A percentile compares a stretch with the other conserved stretches of the same genome.
Conservation (phyloP, 2,329 filamentous ascomycete species). For the Nannizzia gypsea region DNA sequence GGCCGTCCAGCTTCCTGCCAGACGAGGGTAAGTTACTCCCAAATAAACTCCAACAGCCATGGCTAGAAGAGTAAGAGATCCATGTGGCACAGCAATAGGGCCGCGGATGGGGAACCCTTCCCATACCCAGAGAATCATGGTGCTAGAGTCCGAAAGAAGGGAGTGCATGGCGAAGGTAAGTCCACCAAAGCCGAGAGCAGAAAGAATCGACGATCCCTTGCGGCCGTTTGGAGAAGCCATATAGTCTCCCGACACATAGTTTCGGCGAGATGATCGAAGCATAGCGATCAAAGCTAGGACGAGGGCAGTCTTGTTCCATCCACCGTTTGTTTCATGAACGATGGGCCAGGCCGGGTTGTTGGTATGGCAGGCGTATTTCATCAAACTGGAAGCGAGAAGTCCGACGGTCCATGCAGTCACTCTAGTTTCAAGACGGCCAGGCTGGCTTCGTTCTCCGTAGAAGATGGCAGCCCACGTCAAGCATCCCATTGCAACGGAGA, state of each 20-base stretch:
- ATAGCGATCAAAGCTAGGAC: slow-evolving; percentile 63
- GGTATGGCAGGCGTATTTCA: slow-evolving; percentile 86
- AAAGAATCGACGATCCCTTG: slow-evolving; percentile 56
- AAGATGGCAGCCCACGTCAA: slow-evolving; percentile 75
- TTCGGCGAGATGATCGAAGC: slow-evolving; percentile 59
- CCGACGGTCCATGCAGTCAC: slow-evolving; percentile 72
- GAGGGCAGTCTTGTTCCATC: slow-evolving; percentile 79
- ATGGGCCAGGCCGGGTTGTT: slow-evolving; percentile 97
- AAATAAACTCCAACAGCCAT: slow-evolving; percentile 74
- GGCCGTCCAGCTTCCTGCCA: slow-evolving; percentile 66
- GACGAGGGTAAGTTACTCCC: slow-evolving; percentile 59
- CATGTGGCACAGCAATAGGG: slow-evolving; percentile 79
- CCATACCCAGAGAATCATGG: slow-evolving; percentile 98
- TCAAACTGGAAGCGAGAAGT: slow-evolving; percentile 69
- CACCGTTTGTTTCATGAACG: slow-evolving; percentile 79
- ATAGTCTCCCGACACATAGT: slow-evolving; percentile 42
- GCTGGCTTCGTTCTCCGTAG: slow-evolving; percentile 63
- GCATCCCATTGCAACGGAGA: slow-evolving; percentile 68
- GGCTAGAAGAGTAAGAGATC: slow-evolving; percentile 68
- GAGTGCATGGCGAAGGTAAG: slow-evolving; percentile 85
- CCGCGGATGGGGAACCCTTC: slow-evolving; percentile 87
- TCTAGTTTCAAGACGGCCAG: slow-evolving; percentile 65
- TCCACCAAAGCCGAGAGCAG: slow-evolving; percentile 68
- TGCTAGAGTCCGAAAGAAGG: slow-evolving; percentile 89
- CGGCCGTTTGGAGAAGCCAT: slow-evolving; percentile 41